Base-by-base conservation (phyloP, 2,329 filamentous ascomycete species). In the Lachnellula willkommii region DNA sequence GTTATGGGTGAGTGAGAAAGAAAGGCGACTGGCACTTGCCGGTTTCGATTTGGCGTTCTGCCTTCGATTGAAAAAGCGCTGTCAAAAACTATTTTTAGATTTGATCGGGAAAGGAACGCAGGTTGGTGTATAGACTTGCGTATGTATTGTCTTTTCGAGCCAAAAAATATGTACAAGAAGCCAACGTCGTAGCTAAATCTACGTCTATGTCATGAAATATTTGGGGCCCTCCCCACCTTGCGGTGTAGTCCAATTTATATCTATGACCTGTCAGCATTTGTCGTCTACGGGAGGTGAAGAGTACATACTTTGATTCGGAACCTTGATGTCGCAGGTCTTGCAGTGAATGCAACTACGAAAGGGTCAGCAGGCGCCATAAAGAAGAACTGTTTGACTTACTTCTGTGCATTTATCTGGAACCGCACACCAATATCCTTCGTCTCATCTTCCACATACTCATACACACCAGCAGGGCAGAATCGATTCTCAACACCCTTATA, bases 241-340 rank as follows among this genome's bases (percentile, higher is more conserved):
- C 6, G 94, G 94, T 35, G 94, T 94, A 65, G 90, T 84, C 90
- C 90, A 96, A 73, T 96, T 96, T 74, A 99, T 97, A 70, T 97
- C 94, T 76, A 12, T 4, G 28, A 4, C 12, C 15, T 40, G 52
- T 63, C 55, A 63, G 54, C 5, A 37, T 24, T n/a, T 47, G 24
- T 17, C 22, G 6, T 12, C 12, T 2, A 26, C 4, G 15, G 14
- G 22, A 20, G 11, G 17, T 5, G 36, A 5, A 20, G 15, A 15
- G 9, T 9, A 17, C 36, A 49, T 58, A 66, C 64, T 63, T 59
- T 99, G 94, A 60, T 87, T 83, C 7, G 94, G 94, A 15, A 90
- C 93, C 77, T 99, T 99, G 77, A 99, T 99, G 73, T 99, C 94
- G 72, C 94, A 99, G 14, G 94, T 99, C 81, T 99, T 99, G 81